phyloP scores from a whole-genome alignment of 768 basidiomycete genomes.

The Tylopilus intermedius region DNA sequence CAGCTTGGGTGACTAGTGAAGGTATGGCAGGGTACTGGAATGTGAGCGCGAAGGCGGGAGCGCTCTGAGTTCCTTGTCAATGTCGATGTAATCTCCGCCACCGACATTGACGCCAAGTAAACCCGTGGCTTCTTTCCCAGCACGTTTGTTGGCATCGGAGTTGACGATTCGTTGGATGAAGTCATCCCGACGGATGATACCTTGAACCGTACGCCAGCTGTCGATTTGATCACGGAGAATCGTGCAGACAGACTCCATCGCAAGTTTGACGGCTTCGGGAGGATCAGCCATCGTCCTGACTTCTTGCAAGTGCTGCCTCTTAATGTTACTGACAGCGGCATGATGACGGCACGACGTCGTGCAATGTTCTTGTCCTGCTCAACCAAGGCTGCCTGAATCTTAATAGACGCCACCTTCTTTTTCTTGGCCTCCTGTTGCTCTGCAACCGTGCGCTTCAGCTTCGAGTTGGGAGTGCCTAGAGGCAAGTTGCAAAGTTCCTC shows the following conservation, averaged over 20 bases:
- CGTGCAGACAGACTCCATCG: conserved; percentile 98
- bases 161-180: conserved; percentile 95
- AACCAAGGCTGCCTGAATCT: conserved; percentile 90
- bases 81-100: too few species aligned
- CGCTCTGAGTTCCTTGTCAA: too few species aligned
- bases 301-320: conserved; percentile 91
- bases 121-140: too few species aligned
- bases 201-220: conserved; percentile 92
- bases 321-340: conserved; percentile 98
- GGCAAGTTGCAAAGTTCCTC: conserved; percentile 93
- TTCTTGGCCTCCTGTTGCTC: conserved; percentile 99
- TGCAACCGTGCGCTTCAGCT: conserved; percentile 94
- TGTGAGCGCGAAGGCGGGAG: too few species aligned
- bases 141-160: conserved; percentile 71
- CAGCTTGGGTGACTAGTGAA: too few species aligned
- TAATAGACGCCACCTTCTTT: conserved; percentile 93
- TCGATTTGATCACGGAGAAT: conserved; percentile 96
- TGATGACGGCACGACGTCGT: conserved; percentile 82
- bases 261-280: conserved; percentile 93
- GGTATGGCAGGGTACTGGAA: too few species aligned
- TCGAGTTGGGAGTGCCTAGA: conserved; percentile 88
- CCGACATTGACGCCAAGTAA: too few species aligned
- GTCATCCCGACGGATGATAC: conserved; percentile 92
- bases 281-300: conserved; percentile 98
- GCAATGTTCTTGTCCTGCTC: conserved; percentile 88